phyloP scores from a whole-genome alignment of 129 eudicot genomes.

The Escallonia herrerae region DNA sequence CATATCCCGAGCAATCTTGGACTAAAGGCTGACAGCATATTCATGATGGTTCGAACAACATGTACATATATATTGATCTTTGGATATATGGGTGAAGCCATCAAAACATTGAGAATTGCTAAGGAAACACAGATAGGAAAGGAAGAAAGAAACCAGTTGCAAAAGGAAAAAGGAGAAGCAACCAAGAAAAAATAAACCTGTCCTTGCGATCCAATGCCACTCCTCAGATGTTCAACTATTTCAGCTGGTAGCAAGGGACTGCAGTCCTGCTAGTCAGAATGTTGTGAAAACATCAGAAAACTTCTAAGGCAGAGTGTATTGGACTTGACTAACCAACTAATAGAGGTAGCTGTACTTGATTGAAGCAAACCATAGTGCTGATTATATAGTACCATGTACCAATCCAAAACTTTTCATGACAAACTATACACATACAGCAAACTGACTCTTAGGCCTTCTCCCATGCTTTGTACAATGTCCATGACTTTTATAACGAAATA shows the following conservation, averaged over 20 bases:
- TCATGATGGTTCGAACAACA: not conserved
- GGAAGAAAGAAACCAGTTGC: not conserved
- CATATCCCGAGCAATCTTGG: too few species aligned
- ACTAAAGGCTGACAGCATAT: not conserved
- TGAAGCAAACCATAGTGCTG: not conserved
- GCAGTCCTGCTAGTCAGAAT: constrained; percentile 46
- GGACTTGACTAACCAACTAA: not conserved
- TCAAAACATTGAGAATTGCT: not conserved
- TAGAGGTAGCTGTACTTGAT: not conserved
- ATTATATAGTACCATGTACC: too few species aligned
- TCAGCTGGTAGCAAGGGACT: constrained; percentile 48
- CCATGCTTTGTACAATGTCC: too few species aligned
- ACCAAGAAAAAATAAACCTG: constrained; percentile 40
- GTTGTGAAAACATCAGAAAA: not conserved
- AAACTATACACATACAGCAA: not conserved
- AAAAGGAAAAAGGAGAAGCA: not conserved
- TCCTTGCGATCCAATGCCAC: constrained; percentile 64
- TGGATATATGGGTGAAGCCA: not conserved
- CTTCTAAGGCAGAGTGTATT: not conserved
- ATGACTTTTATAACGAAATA: too few species aligned
- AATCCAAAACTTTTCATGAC: not conserved
- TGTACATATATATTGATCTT: too few species aligned
- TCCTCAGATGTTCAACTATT: constrained; percentile 74
- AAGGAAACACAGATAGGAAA: constrained; percentile 1
- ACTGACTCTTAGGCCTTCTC: not conserved